Base-by-base conservation (phyloP, 345 rosid genomes). In the Turnera subulata region DNA sequence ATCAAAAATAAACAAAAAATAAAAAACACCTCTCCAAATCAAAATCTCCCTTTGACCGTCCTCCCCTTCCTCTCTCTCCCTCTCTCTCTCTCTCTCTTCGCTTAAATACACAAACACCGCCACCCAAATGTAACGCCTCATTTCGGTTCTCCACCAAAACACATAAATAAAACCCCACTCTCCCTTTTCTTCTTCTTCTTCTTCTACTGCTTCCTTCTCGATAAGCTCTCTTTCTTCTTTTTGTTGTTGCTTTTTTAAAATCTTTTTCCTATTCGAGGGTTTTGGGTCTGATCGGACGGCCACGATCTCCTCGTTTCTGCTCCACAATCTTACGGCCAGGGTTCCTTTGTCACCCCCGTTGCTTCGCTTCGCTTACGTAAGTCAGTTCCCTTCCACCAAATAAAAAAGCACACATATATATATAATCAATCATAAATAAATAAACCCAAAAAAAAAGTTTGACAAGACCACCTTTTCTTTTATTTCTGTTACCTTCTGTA, bases 281-380 rank as follows among this genome's bases (percentile, higher is more conserved):
- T 26, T 44, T 2, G 11, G 15, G 26, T 43, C 10, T 61, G 63
- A 77, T 66, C 71, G 49, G 70, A 64, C 84, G 74, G 73, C 63
- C 59, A 51, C 59, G 72, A 73, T 76, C 81, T 72, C 66, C 62
- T 71, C 62, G 52, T 51, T 8, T 53, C 45, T 40, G 19, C 47
- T 49, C 25, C 59, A 40, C n/a, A 43, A 68, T 76, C 82, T 62
- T 73, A 66, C 80, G 75, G 66, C 66, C 46, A 38, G 73, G 70
- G 61, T 64, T 63, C 56, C 48, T 46, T 29, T 62, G 59, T 58
- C 73, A 60, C 57, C 66, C 16, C 43, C 48, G 53, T 17, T 55
- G 16, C 15, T 53, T 50, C 16, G 35, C 48, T 56, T 17, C 55
- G 16, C 15, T 53, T 50, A 72, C 78, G 71, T 75, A 64, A 67